Evolutionary conservation across 148 eudicot species (phyloP).

Genomic region (Pouteria glomerata): DNA sequence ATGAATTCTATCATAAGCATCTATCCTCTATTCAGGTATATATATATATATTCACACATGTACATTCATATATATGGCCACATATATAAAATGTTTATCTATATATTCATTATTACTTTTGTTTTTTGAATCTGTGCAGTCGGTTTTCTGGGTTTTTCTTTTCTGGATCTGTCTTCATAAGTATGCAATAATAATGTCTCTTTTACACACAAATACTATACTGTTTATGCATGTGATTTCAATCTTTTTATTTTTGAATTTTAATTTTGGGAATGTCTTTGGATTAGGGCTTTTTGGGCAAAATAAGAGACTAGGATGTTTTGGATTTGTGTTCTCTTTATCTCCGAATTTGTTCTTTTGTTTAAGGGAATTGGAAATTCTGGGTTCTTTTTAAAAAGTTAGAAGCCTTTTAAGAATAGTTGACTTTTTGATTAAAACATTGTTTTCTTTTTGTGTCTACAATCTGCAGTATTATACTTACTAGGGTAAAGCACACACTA

Average conservation of each 20-base stretch:
- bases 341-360: not conserved
- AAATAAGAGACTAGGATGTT: not conserved
- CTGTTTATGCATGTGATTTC: not conserved
- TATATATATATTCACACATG: not conserved
- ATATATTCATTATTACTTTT: not conserved
- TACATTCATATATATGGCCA: not conserved
- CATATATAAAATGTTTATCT: not conserved
- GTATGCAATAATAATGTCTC: not conserved
- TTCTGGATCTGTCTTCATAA: not conserved
- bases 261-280: not conserved
- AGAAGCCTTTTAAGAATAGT: conserved; percentile 10
- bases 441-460: not conserved
- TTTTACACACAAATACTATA: no score
- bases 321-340: not conserved
- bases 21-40: conserved; percentile 77
- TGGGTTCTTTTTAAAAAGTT: conserved; percentile 1
- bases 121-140: not conserved
- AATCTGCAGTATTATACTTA: no score
- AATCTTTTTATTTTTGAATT: not conserved
- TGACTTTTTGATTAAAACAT: not conserved
- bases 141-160: not conserved
- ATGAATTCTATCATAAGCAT: conserved; percentile 37
- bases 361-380: not conserved
- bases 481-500: not conserved
- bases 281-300: not conserved